Evolutionary conservation across 371 early-diverging fungal genomes (phyloP), one percentile per base, ranked within the genome.

Genomic region (Coemansia sp.): DNA sequence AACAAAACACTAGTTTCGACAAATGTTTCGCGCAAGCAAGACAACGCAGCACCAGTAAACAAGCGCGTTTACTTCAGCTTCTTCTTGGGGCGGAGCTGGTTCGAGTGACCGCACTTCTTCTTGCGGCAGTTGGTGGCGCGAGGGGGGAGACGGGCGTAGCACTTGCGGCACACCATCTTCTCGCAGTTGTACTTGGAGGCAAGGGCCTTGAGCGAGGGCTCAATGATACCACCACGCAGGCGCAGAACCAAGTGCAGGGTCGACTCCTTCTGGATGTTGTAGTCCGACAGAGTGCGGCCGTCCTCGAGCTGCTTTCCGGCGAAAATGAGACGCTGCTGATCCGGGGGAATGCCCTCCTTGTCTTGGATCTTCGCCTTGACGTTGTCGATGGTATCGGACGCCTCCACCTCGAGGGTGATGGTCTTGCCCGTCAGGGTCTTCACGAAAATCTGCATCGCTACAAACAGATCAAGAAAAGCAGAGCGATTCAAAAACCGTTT

Each of bases 81-180:
- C 94, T 95, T 95, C 93, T 95, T 95, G 85, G 90, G 88, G 84
- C 99, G 96, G 80, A 99, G 91, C 87, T 99, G 98, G 91, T 93
- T 97, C 82, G 93, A 87, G 89, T 97, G 97, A 64, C 99, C 99
- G 83, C 99, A 99, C 91, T 97, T 95, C 90, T 92, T 94, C 97
- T 99, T 99, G 77, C 99, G 91, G 90, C 99, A 99, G 95, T 98
- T 98, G 84, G 97, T 96, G 74, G 99, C 99, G 86, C 98, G 94
- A 72, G 96, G 96, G 65, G 98, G 98, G 66, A 98, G 92, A 82
- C 98, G 95, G 67, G 99, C 99, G 83, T 99, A 99, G 87, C 99
- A 95, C 86, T 97, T 98, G 82, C 99, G 94, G 94, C 99, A 98
- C 78, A 98, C 92, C 93, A 90, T 93, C 93, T 97, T 98, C 58